A percentile compares a stretch with the other conserved stretches of the same genome.
Evolutionary conservation across 768 basidiomycete genomes (phyloP).

Genomic region (Nidularia sp.): DNA sequence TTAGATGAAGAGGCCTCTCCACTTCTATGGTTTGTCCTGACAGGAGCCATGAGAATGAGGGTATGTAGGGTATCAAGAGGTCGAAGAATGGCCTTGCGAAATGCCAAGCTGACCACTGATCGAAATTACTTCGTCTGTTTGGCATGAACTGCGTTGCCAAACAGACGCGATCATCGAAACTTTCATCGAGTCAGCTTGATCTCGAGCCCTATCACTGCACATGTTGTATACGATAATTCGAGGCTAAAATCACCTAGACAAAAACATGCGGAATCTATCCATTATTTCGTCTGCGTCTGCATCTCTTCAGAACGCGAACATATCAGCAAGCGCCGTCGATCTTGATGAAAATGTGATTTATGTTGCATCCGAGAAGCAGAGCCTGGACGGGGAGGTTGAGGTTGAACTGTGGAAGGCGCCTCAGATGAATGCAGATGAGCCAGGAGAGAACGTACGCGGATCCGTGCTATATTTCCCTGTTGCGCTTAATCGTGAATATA

Average conservation of each 20-base stretch:
- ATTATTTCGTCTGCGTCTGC: conserved; percentile 27
- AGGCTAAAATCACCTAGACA: background rate
- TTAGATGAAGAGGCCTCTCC: conserved; percentile 21
- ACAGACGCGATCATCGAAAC: background rate
- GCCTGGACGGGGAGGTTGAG: conserved; percentile 44
- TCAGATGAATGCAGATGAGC: conserved; percentile 11
- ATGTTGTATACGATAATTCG: background rate
- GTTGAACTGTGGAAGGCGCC: conserved; percentile 55
- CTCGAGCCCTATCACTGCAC: background rate
- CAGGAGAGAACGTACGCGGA: conserved; percentile 12
- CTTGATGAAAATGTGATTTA: conserved; percentile 60
- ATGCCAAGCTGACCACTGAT: background rate
- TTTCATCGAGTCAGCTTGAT: background rate
- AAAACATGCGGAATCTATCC: conserved; percentile 55
- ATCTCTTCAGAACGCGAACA: conserved; percentile 22
- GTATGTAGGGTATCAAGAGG: background rate
- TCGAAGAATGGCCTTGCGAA: background rate
- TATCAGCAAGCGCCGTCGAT: conserved; percentile 53
- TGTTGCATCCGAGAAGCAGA: conserved; percentile 47
- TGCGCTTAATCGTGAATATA: background rate
- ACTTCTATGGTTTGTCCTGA: conserved; percentile 4
- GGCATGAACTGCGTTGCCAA: background rate
- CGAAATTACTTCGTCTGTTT: background rate
- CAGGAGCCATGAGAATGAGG: conserved; percentile 10
- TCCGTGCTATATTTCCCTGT: conserved; percentile 1